phyloP scores from a whole-genome alignment of 768 basidiomycete genomes.

The Podaxis carcinomalis region DNA sequence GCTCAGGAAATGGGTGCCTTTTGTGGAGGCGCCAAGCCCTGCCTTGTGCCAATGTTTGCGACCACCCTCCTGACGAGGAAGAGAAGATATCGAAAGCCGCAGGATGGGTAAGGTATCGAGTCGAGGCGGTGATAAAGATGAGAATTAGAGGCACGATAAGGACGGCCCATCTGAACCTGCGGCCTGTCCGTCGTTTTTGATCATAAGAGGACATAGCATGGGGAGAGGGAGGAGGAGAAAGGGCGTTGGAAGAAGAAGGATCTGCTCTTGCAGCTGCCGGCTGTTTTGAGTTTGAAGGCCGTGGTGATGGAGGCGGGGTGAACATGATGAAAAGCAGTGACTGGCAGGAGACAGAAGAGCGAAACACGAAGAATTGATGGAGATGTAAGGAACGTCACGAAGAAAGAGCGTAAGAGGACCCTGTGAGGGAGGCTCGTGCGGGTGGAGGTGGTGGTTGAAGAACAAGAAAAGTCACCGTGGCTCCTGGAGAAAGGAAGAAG shows the following conservation, averaged over 20 bases:
- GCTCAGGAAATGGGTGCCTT: conserved; percentile 29
- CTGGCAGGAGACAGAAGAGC: not conserved
- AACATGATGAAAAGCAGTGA: conserved; percentile 22
- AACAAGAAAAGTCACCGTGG: not conserved
- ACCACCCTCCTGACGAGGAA: conserved; percentile 19
- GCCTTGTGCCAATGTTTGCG: conserved; percentile 6
- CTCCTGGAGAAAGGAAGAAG: not conserved
- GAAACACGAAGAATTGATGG: not conserved
- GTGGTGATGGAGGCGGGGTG: conserved; percentile 31
- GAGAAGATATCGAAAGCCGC: conserved; percentile 38
- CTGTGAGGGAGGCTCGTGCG: conserved; percentile 18
- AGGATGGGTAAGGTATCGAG: conserved; percentile 48
- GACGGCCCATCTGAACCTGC: conserved; percentile 46
- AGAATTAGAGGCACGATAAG: conserved; percentile 54
- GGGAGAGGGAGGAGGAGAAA: conserved; percentile 2
- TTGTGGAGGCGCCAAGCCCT: conserved; percentile 37
- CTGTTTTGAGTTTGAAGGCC: conserved; percentile 11
- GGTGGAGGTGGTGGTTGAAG: conserved; percentile 20
- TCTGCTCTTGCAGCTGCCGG: not conserved
- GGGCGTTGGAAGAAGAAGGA: not conserved
- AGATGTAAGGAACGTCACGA: conserved; percentile 9
- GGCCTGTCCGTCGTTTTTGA: conserved; percentile 39
- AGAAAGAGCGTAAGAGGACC: conserved; percentile 15
- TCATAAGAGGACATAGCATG: conserved; percentile 14
- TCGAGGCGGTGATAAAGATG: conserved; percentile 47